Percentiles rank a stretch among this genome's conserved stretches.
phyloP scores from a whole-genome alignment of 2,329 filamentous ascomycete species.

The Aspergillaceae sp. region DNA sequence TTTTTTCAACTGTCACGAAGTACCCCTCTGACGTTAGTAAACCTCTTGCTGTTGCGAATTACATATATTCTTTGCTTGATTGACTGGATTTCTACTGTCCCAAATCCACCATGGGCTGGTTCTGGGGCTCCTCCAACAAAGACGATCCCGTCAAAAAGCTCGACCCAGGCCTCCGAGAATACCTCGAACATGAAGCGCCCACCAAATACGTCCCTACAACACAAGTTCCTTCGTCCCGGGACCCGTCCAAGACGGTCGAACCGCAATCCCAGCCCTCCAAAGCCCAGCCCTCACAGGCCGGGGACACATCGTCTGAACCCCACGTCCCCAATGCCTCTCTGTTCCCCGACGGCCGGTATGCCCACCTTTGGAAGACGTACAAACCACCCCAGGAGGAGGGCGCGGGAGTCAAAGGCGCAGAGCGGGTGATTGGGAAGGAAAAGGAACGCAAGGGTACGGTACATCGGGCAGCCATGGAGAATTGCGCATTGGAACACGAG shows the following conservation, averaged over 20 bases:
- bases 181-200: slow-evolving; percentile 73
- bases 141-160: slow-evolving; percentile 65
- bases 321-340: slow-evolving; percentile 45
- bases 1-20: neutral
- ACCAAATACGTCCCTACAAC: slow-evolving; percentile 51
- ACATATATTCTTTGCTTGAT: neutral
- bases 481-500: slow-evolving; percentile 81
- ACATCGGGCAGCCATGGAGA: slow-evolving; percentile 77
- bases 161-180: slow-evolving; percentile 74
- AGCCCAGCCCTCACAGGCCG: slow-evolving; percentile 13
- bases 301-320: slow-evolving; percentile 20
- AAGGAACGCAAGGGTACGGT: slow-evolving; percentile 74
- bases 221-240: slow-evolving; percentile 12
- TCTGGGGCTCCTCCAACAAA: slow-evolving; percentile 46
- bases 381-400: slow-evolving; percentile 65
- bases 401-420: slow-evolving; percentile 67
- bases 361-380: slow-evolving; percentile 91
- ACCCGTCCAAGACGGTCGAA: slow-evolving; percentile 12
- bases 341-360: slow-evolving; percentile 63
- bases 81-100: neutral
- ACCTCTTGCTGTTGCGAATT: neutral
- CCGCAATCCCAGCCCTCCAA: slow-evolving; percentile 16
- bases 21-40: too few species aligned
- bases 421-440: slow-evolving; percentile 71
- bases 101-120: slow-evolving; percentile 49